Evolutionary conservation across 2,329 filamentous ascomycete species (phyloP).

Genomic region (Aspergillus alliaceus): DNA sequence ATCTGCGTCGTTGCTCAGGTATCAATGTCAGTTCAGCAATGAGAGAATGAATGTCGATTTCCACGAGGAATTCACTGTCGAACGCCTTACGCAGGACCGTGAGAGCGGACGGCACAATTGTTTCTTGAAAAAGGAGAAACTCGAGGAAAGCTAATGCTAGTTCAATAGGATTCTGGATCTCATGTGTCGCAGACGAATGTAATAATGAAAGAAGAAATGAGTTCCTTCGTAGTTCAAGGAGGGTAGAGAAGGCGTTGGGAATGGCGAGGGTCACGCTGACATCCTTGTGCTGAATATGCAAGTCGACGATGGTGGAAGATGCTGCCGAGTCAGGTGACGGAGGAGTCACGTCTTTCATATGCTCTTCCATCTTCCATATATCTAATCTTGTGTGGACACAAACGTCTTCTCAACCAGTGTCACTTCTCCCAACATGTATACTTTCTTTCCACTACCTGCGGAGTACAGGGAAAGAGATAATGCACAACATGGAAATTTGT

Average conservation of each 20-base stretch:
- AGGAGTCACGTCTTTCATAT: background rate
- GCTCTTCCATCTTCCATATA: background rate
- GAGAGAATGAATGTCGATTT: slow-evolving; percentile 15
- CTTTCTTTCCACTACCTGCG: background rate
- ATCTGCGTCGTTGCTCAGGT: slow-evolving; percentile 4
- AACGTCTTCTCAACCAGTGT: background rate
- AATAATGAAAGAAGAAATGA: slow-evolving; percentile 6
- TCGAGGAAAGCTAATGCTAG: slow-evolving; percentile 13
- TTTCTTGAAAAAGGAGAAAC: slow-evolving; percentile 6
- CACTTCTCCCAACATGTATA: background rate
- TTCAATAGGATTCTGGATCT: background rate
- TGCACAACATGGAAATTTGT: background rate
- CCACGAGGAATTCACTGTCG: slow-evolving; percentile 10
- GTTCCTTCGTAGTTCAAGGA: slow-evolving; percentile 7
- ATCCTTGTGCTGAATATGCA: slow-evolving; percentile 3
- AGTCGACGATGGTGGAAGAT: background rate
- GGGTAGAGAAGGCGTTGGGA: background rate
- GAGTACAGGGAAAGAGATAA: background rate
- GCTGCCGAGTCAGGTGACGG: slow-evolving; percentile 7
- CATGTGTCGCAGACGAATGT: background rate
- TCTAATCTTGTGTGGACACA: background rate
- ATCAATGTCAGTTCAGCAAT: background rate
- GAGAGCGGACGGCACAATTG: background rate
- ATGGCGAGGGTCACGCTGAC: slow-evolving; percentile 5
- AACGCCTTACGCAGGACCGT: slow-evolving; percentile 9